Percentiles rank a stretch among this genome's conserved stretches.
Conservation (phyloP, 306 rosid species). For the Trifolium dubium region DNA sequence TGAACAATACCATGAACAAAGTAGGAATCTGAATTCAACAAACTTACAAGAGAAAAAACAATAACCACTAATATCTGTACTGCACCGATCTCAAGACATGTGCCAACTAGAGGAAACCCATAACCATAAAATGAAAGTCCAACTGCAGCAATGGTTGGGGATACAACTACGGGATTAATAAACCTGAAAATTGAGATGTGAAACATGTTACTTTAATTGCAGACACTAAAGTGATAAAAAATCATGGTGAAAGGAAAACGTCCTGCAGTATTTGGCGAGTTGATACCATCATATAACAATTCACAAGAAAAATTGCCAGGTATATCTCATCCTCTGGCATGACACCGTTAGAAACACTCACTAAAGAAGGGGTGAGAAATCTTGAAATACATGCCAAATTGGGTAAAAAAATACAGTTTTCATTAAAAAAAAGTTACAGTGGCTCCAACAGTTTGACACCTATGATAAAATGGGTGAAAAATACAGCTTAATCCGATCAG, state of each 20-base stretch:
- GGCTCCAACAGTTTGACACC: neutral
- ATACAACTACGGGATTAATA: slow-evolving; percentile 96
- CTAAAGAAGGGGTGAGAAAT: neutral
- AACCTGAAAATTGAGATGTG: slow-evolving; percentile 69
- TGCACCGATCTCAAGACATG: slow-evolving; percentile 95
- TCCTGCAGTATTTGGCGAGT: slow-evolving; percentile 9
- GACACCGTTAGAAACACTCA: neutral
- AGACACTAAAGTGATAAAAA: slow-evolving; percentile 23
- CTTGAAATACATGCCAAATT: neutral
- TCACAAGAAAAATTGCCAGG: neutral
- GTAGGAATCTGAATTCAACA: slow-evolving; percentile 28
- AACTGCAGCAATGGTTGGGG: slow-evolving; percentile 99
- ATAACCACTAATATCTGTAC: slow-evolving; percentile 84
- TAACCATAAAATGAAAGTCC: slow-evolving; percentile 97
- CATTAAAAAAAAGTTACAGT: neutral
- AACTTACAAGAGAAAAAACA: slow-evolving; percentile 91
- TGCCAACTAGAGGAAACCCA: slow-evolving; percentile 91
- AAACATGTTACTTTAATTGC: slow-evolving; percentile 12
- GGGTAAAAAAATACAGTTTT: slow-evolving; percentile 15
- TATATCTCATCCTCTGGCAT: neutral
- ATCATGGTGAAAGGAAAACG: neutral
- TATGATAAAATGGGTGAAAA: neutral
- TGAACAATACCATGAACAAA: slow-evolving; percentile 1
- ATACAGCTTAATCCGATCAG: neutral
- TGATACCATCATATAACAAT: slow-evolving; percentile 21